Conservation (phyloP, 2,329 filamentous ascomycete genomes). For the Claviceps africana region DNA sequence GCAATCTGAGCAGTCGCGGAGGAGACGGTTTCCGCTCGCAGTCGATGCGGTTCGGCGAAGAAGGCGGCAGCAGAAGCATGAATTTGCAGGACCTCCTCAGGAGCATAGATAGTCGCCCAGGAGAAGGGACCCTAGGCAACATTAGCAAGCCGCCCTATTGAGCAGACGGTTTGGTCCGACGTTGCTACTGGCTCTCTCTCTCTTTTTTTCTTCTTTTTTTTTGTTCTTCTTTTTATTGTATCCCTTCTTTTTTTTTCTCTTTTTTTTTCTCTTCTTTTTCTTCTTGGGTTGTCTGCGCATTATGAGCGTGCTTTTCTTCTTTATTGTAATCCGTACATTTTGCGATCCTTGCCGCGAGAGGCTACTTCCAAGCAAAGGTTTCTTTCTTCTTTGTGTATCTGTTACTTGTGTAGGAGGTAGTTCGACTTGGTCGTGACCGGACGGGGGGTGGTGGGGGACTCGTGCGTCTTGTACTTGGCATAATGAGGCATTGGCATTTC, state of each 20-base stretch:
- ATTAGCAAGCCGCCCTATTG: slow-evolving; percentile 37
- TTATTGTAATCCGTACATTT: too few relatives aligned
- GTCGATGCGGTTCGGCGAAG: slow-evolving; percentile 20
- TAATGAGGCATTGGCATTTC: too few relatives aligned
- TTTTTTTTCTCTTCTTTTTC: background rate
- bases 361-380: too few relatives aligned
- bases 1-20: slow-evolving; percentile 28
- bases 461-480: too few relatives aligned
- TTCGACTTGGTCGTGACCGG: too few relatives aligned
- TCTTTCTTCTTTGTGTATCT: too few relatives aligned
- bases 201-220: background rate
- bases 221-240: background rate
- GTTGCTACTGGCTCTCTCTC: background rate
- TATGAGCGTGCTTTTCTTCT: background rate
- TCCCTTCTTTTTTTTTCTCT: background rate
- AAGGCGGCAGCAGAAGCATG: slow-evolving; percentile 19
- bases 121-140: slow-evolving; percentile 31
- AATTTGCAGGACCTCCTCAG: slow-evolving; percentile 35
- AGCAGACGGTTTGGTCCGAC: slow-evolving; percentile 1
- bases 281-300: background rate
- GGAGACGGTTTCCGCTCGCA: slow-evolving; percentile 23
- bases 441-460: too few relatives aligned
- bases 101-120: slow-evolving; percentile 34
- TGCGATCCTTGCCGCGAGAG: too few relatives aligned
- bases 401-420: too few relatives aligned